Percentiles rank a stretch among this genome's conserved stretches.
phyloP scores from a whole-genome alignment of 768 basidiomycete genomes.

The Ramaria sp. region DNA sequence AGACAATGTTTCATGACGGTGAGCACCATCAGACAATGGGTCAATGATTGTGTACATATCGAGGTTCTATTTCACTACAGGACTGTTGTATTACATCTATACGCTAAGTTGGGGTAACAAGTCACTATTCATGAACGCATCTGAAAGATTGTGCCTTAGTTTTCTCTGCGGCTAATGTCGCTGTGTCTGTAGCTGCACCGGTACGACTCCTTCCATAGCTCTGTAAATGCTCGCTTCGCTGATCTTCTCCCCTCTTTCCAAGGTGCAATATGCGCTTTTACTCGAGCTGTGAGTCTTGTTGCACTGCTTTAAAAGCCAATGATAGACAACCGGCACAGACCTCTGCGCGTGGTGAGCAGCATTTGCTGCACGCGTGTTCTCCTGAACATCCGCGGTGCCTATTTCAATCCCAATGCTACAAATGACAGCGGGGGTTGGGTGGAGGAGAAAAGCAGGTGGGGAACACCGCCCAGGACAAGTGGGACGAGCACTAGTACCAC shows the following conservation, averaged over 20 bases:
- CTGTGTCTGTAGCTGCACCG: background rate
- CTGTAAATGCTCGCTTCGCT: too few species aligned
- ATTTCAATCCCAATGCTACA: background rate
- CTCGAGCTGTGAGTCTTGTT: conserved; percentile 1
- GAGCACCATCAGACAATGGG: background rate
- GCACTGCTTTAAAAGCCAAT: background rate
- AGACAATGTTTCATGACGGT: conserved; percentile 6
- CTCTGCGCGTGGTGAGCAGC: conserved; percentile 3
- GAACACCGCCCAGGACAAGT: too few species aligned
- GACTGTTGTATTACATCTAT: conserved; percentile 6
- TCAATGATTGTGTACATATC: background rate
- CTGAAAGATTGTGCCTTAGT: background rate
- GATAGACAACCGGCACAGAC: background rate
- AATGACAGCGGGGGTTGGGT: background rate
- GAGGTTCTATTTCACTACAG: too few species aligned
- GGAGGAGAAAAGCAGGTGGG: too few species aligned
- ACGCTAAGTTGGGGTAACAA: background rate
- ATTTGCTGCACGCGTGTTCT: conserved; percentile 8
- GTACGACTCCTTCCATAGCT: background rate
- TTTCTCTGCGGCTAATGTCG: background rate
- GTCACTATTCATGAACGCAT: background rate
- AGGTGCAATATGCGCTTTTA: conserved; percentile 6
- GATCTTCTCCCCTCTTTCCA: too few species aligned
- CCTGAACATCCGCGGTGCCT: conserved; percentile 3
- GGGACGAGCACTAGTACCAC: too few species aligned